phyloP scores from a whole-genome alignment of 202 grass and related monocot species.

The Zizania palustris region DNA sequence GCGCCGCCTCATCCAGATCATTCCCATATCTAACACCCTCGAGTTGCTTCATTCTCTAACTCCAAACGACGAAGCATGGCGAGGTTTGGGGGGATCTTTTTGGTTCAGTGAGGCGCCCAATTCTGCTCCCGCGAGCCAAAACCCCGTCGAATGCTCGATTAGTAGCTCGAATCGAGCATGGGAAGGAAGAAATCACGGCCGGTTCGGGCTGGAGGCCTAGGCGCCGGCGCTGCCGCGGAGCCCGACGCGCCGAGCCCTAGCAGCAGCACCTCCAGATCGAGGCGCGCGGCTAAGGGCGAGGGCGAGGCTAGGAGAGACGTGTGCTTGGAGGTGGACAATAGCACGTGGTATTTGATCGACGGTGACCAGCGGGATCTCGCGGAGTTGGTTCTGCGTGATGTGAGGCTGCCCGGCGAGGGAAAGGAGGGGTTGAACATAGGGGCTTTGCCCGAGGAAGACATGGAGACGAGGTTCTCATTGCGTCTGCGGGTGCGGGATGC shows the following conservation, averaged over 20 bases:
- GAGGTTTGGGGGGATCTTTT: conserved; percentile 3
- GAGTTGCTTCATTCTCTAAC: not conserved
- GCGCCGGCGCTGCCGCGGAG: conserved; percentile 26
- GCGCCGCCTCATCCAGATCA: not conserved
- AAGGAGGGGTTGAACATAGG: conserved; percentile 26
- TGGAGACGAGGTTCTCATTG: conserved; percentile 51
- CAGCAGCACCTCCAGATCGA: conserved; percentile 31
- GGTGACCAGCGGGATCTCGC: conserved; percentile 65
- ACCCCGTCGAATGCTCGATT: conserved; percentile 17
- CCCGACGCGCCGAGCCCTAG: conserved; percentile 46
- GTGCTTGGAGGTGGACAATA: conserved; percentile 60
- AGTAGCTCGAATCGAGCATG: conserved; percentile 48
- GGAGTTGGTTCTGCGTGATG: conserved; percentile 63
- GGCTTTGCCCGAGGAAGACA: conserved; percentile 35
- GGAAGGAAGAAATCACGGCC: conserved; percentile 74
- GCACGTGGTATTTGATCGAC: conserved; percentile 12
- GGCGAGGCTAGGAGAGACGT: conserved; percentile 43
- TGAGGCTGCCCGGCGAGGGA: conserved; percentile 50
- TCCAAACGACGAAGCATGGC: not conserved
- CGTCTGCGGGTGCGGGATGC: conserved; percentile 62
- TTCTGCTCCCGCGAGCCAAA: conserved; percentile 13
- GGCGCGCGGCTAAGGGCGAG: conserved; percentile 44
- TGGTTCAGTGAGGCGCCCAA: not conserved
- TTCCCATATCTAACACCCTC: not conserved
- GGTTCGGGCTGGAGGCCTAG: conserved; percentile 40